These are phyloP conservation scores for Quercus tomentella DNA, from an alignment of 331 rosid genomes.

Conservation along the genomic window DNA sequence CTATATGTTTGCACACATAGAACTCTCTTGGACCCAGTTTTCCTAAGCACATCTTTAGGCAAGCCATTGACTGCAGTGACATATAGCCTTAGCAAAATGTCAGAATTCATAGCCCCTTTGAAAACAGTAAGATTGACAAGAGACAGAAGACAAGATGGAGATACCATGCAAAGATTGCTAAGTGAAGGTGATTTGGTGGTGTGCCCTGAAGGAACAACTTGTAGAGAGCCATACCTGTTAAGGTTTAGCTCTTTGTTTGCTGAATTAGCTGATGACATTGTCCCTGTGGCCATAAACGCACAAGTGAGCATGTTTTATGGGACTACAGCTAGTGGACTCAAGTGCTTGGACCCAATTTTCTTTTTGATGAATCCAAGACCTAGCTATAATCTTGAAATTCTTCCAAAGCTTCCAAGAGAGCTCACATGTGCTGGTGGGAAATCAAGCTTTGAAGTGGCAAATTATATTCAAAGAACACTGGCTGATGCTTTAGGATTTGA, in stretches of 20 bases:
- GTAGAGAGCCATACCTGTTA: constrained; percentile 84
- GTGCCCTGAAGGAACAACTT: constrained; percentile 98
- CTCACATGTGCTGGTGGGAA: constrained; percentile 65
- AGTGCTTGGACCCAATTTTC: constrained; percentile 81
- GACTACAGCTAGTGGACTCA: constrained; percentile 88
- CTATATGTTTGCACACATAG: constrained; percentile 80
- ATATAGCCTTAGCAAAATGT: constrained; percentile 77
- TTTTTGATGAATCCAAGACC: constrained; percentile 94
- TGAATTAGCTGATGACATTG: constrained; percentile 77
- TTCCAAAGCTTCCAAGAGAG: constrained; percentile 53
- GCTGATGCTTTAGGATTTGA: constrained; percentile 81
- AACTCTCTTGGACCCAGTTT: constrained; percentile 82
- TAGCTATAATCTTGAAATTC: constrained; percentile 45
- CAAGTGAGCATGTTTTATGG: constrained; percentile 91
- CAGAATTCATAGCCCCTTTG: constrained; percentile 73
- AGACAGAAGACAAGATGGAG: constrained; percentile 64
- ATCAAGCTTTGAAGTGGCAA: constrained; percentile 77
- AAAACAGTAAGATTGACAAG: constrained; percentile 77
- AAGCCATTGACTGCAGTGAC: constrained; percentile 83
- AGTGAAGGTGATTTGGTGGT: constrained; percentile 85
- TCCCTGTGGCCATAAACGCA: constrained; percentile 73
- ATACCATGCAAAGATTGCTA: constrained; percentile 52
- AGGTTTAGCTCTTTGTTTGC: constrained; percentile 94
- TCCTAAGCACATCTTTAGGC: constrained; percentile 44
- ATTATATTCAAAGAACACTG: constrained; percentile 58